phyloP scores from a whole-genome alignment of 495 filamentous ascomycete species.

The Penicillium macrosclerotiorum region DNA sequence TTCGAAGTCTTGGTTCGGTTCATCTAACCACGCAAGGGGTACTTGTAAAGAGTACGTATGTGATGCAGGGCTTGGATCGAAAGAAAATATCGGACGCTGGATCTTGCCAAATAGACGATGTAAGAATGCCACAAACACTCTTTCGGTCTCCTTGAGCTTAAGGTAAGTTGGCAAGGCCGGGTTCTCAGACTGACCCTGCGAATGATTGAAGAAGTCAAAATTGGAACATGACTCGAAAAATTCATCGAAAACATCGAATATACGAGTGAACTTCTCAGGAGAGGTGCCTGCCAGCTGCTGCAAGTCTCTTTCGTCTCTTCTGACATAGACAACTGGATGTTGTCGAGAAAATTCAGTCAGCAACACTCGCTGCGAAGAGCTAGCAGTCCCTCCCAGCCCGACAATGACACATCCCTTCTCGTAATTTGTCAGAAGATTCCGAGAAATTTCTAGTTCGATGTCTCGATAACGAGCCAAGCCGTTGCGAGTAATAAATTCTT shows the following conservation, averaged over 20 bases:
- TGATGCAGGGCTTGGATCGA: constrained; percentile 11
- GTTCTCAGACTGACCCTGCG: constrained; percentile 7
- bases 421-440: constrained; percentile 53
- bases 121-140: constrained; percentile 25
- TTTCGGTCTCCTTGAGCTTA: constrained; percentile 41
- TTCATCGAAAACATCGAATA: constrained; percentile 41
- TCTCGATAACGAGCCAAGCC: constrained; percentile 56
- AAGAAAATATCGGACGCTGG: constrained; percentile 6
- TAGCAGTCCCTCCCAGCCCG: constrained; percentile 30
- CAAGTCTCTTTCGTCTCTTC: constrained; percentile 56
- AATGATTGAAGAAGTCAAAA: constrained; percentile 68
- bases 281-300: constrained; percentile 10
- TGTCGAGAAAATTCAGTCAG: constrained; percentile 31
- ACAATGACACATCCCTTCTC: constrained; percentile 62
- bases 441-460: constrained; percentile 55
- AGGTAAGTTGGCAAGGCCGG: constrained; percentile 11
- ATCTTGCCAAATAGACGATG: constrained; percentile 28
- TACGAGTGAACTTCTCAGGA: constrained; percentile 49
- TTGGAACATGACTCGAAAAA: constrained; percentile 60
- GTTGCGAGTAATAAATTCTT: constrained; percentile 53
- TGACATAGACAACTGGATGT: constrained; percentile 66
- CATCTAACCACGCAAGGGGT: constrained; percentile 49
- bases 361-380: constrained; percentile 15
- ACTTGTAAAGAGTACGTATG: constrained; percentile 59
- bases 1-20: constrained; percentile 48